These are phyloP conservation scores for Podila horticola DNA, from an alignment of 192 early-diverging fungal species.

Conservation along the genomic window DNA sequence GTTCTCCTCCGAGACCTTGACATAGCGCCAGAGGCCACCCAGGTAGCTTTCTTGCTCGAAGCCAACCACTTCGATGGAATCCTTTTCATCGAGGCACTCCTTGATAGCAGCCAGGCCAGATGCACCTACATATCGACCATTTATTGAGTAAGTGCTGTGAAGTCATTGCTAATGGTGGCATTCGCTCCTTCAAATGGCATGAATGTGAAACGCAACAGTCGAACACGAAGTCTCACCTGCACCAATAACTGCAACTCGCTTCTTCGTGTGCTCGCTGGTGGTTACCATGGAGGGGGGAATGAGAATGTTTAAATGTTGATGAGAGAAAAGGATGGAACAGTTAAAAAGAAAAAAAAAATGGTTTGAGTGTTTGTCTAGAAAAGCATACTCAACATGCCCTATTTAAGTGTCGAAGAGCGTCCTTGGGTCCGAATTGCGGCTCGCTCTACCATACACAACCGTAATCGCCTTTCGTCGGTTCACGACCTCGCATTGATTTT, in stretches of 20 bases:
- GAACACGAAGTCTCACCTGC: constrained; percentile 2
- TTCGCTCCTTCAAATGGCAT: not conserved
- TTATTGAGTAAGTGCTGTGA: not conserved
- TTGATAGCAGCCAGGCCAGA: constrained; percentile 66
- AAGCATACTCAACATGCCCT: too few species aligned
- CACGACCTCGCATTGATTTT: too few species aligned
- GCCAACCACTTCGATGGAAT: constrained; percentile 59
- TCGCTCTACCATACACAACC: too few species aligned
- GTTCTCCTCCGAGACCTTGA: constrained; percentile 53
- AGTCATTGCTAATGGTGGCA: not conserved
- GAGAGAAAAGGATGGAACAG: not conserved
- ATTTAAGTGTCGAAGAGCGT: too few species aligned
- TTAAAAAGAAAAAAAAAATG: too few species aligned
- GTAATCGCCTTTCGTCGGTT: too few species aligned
- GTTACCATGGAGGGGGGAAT: not conserved
- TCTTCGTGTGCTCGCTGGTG: not conserved
- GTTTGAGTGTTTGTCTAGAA: too few species aligned
- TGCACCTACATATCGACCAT: constrained; percentile 34
- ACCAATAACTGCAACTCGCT: constrained; percentile 17
- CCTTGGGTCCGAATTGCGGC: too few species aligned
- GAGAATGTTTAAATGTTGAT: not conserved
- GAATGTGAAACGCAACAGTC: not conserved
- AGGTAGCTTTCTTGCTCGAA: constrained; percentile 64
- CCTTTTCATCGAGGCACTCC: constrained; percentile 62
- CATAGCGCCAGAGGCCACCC: constrained; percentile 70